Conservation (phyloP, 2,329 filamentous ascomycete species). For the Aspergillus viridinutans region DNA sequence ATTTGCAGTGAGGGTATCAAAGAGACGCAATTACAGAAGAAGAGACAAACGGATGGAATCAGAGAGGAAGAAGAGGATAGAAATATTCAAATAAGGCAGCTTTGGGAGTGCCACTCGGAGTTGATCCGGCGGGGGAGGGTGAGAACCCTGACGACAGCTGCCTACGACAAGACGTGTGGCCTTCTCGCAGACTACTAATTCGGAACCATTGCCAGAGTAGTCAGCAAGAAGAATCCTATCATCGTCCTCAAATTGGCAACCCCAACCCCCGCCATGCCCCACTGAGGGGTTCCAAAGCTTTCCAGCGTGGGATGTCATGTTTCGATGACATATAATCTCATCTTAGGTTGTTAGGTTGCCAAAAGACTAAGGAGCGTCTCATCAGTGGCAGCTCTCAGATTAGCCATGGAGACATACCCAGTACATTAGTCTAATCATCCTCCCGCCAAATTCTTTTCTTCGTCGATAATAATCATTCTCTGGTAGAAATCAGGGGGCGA, state of each 20-base stretch:
- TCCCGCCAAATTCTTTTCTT: neutral
- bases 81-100: conserved; percentile 6
- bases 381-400: neutral
- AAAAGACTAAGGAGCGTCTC: neutral
- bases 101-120: neutral
- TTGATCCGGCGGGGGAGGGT: conserved; percentile 15
- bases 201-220: no score
- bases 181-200: no score
- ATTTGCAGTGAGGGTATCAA: neutral
- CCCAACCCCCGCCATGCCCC: neutral
- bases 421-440: neutral
- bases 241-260: neutral
- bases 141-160: neutral
- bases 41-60: conserved; percentile 3
- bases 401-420: neutral
- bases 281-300: neutral
- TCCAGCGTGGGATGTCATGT: neutral
- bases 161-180: neutral
- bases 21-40: neutral
- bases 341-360: neutral
- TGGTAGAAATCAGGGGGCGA: neutral
- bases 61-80: neutral
- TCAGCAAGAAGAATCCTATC: neutral
- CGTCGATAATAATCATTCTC: neutral
- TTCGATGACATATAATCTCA: neutral